Conservation (phyloP, 1,139 yeast species). For the Yamadazyma membranifaciens region DNA sequence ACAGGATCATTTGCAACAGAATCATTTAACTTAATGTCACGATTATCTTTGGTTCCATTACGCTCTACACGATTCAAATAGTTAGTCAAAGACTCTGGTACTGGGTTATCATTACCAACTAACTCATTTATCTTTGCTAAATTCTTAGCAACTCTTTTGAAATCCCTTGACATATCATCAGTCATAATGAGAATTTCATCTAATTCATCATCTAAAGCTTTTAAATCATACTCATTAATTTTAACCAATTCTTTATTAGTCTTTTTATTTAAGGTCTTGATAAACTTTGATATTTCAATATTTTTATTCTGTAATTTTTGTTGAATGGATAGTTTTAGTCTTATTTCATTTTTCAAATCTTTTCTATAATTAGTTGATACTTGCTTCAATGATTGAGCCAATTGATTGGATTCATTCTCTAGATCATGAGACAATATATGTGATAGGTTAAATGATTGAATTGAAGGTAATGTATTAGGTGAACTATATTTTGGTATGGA, state of each 20-base stretch:
- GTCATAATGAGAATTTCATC: slow-evolving; percentile 16
- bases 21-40: not conserved
- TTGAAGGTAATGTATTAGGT: slow-evolving; percentile 24
- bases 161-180: slow-evolving; percentile 14
- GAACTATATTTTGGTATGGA: not conserved
- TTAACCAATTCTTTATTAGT: slow-evolving; percentile 23
- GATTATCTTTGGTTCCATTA: not conserved
- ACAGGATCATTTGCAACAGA: not conserved
- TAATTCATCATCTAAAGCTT: slow-evolving; percentile 16
- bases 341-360: slow-evolving; percentile 40
- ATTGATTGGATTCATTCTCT: slow-evolving; percentile 30
- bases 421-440: slow-evolving; percentile 33
- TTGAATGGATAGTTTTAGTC: slow-evolving; percentile 33
- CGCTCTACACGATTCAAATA: slow-evolving; percentile 1
- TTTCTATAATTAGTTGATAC: slow-evolving; percentile 38
- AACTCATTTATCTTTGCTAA: slow-evolving; percentile 1
- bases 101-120: not conserved
- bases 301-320: slow-evolving; percentile 39
- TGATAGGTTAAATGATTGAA: slow-evolving; percentile 39
- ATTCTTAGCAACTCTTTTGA: slow-evolving; percentile 10
- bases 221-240: slow-evolving; percentile 3
- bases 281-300: slow-evolving; percentile 29
- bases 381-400: slow-evolving; percentile 29
- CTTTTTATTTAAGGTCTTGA: slow-evolving; percentile 14
- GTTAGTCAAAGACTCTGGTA: not conserved